Evolutionary conservation across 768 basidiomycete species (phyloP), one percentile per base, ranked within the genome.

Genomic region (Rhodotorula kratochvilovae): DNA sequence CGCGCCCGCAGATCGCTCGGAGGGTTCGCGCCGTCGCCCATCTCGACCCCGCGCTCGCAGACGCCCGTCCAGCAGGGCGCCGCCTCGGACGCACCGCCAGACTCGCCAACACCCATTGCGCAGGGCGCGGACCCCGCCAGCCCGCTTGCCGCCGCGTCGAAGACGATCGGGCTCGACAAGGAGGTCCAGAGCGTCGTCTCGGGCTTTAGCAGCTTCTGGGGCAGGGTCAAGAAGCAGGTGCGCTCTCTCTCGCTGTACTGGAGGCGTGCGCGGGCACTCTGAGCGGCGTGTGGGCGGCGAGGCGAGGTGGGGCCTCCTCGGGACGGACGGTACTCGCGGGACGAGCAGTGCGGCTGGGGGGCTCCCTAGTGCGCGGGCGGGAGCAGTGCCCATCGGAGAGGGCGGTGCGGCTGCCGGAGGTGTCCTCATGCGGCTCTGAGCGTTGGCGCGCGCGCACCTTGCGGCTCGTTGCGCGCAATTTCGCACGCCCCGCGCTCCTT

Each of bases 221-320:
- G 73, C 15, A 62, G 68, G 31, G 70, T 74, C 16, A 53, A 67
- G 50, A 74, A 74, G 64, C 73, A 74, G 67, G 73, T 74, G 39
- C 57, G 70, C 39, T 11, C 36, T 45, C 21, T 4, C 1, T 7
- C 29, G 17, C 2, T 8, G 2, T 10, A 23, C 55, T 60, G 33
- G 31, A 19, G 25, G 3, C 2, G 10, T 8, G 10, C 45, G 45
- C 45, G 45, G 4, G 23, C 45, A 23, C 19, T 3, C 1, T 21
- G 15, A 21, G 45, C 19, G 45, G 45, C 45, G 4, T 12, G 15
- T 6, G 23, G 5, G 10, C 5, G 54, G 7, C 17, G 53, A 33
- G 31, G 8, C 39, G 27, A 42, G 36, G 33, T 39, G 55, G 54
- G 54, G 51, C 29, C 2, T 13, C n/a, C 27, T 51, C 51, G 51